Evolutionary conservation across 352 stramenopile genomes (phyloP).

Genomic region (Saprolegnia parasitica): DNA sequence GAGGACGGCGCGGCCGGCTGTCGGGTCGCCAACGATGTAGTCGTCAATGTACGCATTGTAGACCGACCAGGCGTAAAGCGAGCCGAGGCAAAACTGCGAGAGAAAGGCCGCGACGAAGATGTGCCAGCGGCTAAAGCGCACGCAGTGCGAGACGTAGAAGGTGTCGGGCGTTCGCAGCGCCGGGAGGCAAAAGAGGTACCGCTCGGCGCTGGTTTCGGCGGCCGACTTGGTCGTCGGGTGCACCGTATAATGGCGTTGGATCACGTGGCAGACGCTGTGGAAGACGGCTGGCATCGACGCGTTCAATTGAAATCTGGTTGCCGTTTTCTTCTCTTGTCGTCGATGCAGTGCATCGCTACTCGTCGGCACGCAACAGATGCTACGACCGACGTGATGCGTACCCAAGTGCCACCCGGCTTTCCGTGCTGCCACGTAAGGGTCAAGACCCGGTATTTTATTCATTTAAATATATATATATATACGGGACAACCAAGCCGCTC

Average conservation of each 20-base stretch:
- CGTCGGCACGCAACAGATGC: no score
- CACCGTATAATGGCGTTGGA: conserved; percentile 12
- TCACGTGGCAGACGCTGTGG: not conserved
- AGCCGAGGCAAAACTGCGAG: conserved; percentile 61
- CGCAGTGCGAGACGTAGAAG: conserved; percentile 4
- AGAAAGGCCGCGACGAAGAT: conserved; percentile 55
- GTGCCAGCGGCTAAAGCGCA: conserved; percentile 59
- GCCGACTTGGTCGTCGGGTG: conserved; percentile 2
- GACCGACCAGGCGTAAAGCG: conserved; percentile 66
- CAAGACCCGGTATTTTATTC: no score
- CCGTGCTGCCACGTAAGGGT: no score
- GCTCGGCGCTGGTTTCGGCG: not conserved
- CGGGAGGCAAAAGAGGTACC: conserved; percentile 15
- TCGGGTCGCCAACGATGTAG: conserved; percentile 44
- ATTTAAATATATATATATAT: no score
- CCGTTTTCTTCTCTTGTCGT: no score
- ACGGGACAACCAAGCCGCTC: no score
- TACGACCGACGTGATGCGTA: no score
- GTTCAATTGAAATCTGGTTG: not conserved
- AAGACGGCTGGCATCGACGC: not conserved
- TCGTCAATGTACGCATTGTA: conserved; percentile 60
- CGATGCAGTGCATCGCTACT: no score
- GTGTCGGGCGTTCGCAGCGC: not conserved
- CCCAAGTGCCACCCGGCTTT: no score
- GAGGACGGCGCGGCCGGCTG: conserved; percentile 51